Percentiles rank a stretch among this genome's conserved stretches.
phyloP scores from a whole-genome alignment of 2,329 filamentous ascomycete species.

The Alternaria brassicicola region DNA sequence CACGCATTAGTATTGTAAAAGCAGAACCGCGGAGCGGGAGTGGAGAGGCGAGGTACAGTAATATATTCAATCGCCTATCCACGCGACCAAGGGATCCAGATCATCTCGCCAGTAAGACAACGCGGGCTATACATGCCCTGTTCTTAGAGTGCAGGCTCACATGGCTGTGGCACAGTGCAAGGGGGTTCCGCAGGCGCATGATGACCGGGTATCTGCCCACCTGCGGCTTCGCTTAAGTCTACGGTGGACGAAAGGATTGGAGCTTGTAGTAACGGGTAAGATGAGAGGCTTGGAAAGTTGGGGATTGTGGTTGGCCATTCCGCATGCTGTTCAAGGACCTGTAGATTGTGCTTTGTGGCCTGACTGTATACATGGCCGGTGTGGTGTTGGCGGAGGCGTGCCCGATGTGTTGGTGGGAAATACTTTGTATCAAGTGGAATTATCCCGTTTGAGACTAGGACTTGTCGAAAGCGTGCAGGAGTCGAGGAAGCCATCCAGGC shows the following conservation, averaged over 20 bases:
- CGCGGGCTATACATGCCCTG: conserved; percentile 1
- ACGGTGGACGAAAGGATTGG: not conserved
- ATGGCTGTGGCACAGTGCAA: conserved; percentile 10
- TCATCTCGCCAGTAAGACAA: conserved; percentile 2
- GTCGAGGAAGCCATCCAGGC: conserved; percentile 1
- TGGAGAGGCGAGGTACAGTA: conserved; percentile 4
- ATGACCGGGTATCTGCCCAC: conserved; percentile 20
- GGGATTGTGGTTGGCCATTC: not conserved
- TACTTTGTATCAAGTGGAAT: not conserved
- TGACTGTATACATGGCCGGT: conserved; percentile 5
- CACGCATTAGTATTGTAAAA: conserved; percentile 3
- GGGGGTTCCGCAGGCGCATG: conserved; percentile 10
- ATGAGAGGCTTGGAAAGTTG: conserved; percentile 1
- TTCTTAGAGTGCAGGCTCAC: conserved; percentile 7
- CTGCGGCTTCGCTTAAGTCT: conserved; percentile 4
- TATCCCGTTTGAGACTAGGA: not conserved
- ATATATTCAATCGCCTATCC: conserved; percentile 14
- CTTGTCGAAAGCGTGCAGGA: not conserved
- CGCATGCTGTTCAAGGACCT: not conserved
- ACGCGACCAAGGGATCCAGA: conserved; percentile 7
- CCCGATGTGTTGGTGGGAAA: conserved; percentile 3
- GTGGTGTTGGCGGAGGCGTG: conserved; percentile 7
- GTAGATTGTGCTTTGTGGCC: conserved; percentile 1
- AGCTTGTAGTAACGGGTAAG: not conserved
- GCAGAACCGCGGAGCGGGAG: not conserved